Percentiles rank a stretch among this genome's conserved stretches.
These are phyloP conservation scores for Colletotrichum euphorbiae DNA, from an alignment of 2,329 filamentous ascomycete species.

Conservation along the genomic window DNA sequence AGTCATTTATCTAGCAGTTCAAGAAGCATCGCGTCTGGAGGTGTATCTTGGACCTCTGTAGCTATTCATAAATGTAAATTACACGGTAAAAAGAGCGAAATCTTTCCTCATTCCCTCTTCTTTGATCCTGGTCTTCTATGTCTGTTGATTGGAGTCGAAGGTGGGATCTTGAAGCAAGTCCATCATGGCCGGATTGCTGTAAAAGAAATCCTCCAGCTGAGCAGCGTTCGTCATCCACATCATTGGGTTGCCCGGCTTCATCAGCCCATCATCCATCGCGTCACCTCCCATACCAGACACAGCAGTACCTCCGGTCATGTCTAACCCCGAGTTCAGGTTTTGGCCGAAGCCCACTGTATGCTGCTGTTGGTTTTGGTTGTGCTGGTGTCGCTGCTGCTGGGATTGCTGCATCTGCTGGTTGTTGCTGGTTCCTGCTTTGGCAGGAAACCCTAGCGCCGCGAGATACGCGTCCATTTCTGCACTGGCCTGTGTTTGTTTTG, in stretches of 20 bases:
- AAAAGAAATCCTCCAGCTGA: slow-evolving; percentile 53
- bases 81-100: no score
- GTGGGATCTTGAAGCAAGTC: slow-evolving; percentile 48
- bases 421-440: neutral
- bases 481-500: slow-evolving; percentile 48
- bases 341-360: slow-evolving; percentile 29
- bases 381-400: slow-evolving; percentile 6
- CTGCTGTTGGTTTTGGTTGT: slow-evolving; percentile 7
- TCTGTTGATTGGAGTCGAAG: slow-evolving; percentile 5
- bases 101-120: no score
- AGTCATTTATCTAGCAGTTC: no score
- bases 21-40: no score
- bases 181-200: slow-evolving; percentile 53
- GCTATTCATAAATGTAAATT: no score
- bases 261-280: slow-evolving; percentile 5
- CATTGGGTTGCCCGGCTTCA: slow-evolving; percentile 42
- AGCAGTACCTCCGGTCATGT: neutral
- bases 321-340: neutral
- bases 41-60: no score
- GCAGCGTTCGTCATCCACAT: slow-evolving; percentile 53
- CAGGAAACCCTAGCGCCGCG: slow-evolving; percentile 60
- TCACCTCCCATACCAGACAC: slow-evolving; percentile 4
- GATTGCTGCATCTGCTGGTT: slow-evolving; percentile 1
- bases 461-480: slow-evolving; percentile 63
- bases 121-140: neutral